Evolutionary conservation across 1,284 basidiomycete species (phyloP).

Genomic region (Vanrija pseudolonga): DNA sequence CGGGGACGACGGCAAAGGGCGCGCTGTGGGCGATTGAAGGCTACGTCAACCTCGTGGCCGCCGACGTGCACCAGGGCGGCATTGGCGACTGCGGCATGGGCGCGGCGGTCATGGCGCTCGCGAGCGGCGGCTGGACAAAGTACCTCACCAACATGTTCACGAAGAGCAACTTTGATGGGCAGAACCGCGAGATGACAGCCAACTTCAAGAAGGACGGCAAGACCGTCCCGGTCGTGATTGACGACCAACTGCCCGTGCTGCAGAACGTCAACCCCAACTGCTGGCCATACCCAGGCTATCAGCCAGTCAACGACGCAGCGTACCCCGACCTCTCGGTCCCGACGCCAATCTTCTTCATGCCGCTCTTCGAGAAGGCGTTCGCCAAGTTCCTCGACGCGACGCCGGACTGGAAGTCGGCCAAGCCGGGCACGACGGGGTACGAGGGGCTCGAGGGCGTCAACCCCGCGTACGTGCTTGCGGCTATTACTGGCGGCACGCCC

Average conservation of each 20-base stretch:
- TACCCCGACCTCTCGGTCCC: slow-evolving; percentile 4
- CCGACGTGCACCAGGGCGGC: slow-evolving; percentile 17
- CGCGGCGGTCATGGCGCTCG: slow-evolving; percentile 14
- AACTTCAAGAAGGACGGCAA: slow-evolving; percentile 14
- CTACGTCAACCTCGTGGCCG: slow-evolving; percentile 20
- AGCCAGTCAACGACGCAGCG: slow-evolving; percentile 18
- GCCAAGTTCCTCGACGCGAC: slow-evolving; percentile 20
- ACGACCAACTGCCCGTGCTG: slow-evolving; percentile 17
- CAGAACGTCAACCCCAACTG: slow-evolving; percentile 10
- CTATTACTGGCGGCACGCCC: slow-evolving; percentile 18
- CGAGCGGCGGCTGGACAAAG: slow-evolving; percentile 10
- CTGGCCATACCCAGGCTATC: slow-evolving; percentile 18
- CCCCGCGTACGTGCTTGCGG: slow-evolving; percentile 12
- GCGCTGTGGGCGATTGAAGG: slow-evolving; percentile 23
- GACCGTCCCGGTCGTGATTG: slow-evolving; percentile 11
- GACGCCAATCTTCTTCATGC: slow-evolving; percentile 21
- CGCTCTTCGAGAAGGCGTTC: slow-evolving; percentile 22
- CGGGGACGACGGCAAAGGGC: slow-evolving; percentile 7
- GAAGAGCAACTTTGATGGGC: neutral
- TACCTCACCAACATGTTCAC: slow-evolving; percentile 12
- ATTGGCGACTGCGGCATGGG: slow-evolving; percentile 27
- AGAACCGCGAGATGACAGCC: neutral
- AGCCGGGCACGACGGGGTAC: slow-evolving; percentile 5
- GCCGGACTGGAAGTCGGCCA: slow-evolving; percentile 5
- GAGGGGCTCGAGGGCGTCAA: slow-evolving; percentile 9